A percentile compares a stretch with the other conserved stretches of the same genome.
phyloP scores from a whole-genome alignment of 495 filamentous ascomycete species.

The Cercophora newfieldiana region DNA sequence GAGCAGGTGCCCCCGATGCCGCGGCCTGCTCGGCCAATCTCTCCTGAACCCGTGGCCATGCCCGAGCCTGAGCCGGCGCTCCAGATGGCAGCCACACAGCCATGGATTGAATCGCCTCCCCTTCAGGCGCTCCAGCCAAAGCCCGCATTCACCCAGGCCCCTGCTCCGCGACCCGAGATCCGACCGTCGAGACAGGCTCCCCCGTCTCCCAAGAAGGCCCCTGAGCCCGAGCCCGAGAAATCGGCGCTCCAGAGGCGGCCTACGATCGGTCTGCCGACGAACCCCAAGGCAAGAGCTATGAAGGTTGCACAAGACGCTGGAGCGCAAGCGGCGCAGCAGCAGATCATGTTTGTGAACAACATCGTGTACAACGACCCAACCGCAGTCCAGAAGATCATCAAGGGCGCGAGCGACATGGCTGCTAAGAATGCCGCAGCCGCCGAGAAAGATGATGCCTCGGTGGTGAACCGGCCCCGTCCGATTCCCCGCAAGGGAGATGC shows the following conservation, averaged over 20 bases:
- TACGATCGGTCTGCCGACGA: conserved; percentile 51
- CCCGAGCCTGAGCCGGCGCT: background rate
- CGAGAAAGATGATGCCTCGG: conserved; percentile 34
- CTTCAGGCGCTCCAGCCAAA: background rate
- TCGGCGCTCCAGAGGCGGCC: conserved; percentile 47
- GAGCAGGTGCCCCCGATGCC: conserved; percentile 11
- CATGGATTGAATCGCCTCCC: background rate
- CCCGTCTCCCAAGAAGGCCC: conserved; percentile 31
- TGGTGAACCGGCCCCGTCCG: conserved; percentile 55
- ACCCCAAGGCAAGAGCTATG: conserved; percentile 48
- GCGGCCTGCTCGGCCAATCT: conserved; percentile 1
- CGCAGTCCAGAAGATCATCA: conserved; percentile 47
- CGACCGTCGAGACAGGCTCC: conserved; percentile 38
- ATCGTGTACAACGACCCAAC: conserved; percentile 51
- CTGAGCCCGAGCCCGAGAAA: conserved; percentile 35
- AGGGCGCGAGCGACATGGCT: conserved; percentile 33
- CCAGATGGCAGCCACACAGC: background rate
- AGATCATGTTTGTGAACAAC: conserved; percentile 55
- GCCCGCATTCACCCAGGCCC: background rate
- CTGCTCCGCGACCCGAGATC: conserved; percentile 26
- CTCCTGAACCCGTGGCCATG: background rate
- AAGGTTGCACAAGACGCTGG: conserved; percentile 31
- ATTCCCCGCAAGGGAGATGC: conserved; percentile 48
- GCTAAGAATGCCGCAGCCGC: conserved; percentile 27
- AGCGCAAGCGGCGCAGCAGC: conserved; percentile 36